Evolutionary conservation across 2,329 filamentous ascomycete species (phyloP).

Genomic region (Podosphaera leucotricha): DNA sequence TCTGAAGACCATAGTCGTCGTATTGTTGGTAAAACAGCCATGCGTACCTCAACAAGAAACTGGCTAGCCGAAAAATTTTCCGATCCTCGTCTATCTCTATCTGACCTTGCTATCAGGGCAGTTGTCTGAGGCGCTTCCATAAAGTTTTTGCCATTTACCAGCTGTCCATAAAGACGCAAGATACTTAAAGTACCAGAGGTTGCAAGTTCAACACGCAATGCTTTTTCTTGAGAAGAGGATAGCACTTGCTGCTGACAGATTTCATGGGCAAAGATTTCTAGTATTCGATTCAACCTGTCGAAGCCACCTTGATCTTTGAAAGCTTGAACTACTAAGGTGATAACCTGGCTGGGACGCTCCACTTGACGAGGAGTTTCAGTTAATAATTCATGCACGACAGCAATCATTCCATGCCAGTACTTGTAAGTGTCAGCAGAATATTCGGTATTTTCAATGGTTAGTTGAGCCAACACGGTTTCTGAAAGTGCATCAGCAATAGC

Average conservation of each 20-base stretch:
- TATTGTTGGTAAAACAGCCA: conserved; percentile 54
- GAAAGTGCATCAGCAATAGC: conserved; percentile 43
- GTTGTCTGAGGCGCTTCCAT: conserved; percentile 47
- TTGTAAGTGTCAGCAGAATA: conserved; percentile 39
- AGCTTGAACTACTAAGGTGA: conserved; percentile 58
- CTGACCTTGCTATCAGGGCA: conserved; percentile 25
- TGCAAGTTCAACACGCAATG: conserved; percentile 19
- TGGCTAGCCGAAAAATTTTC: conserved; percentile 47
- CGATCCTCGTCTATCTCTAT: conserved; percentile 29
- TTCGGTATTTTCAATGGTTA: conserved; percentile 20
- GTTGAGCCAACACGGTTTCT: conserved; percentile 41
- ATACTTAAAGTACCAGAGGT: conserved; percentile 53
- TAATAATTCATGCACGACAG: conserved; percentile 54
- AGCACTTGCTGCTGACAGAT: conserved; percentile 19
- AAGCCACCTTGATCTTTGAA: conserved; percentile 71
- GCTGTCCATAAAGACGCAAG: conserved; percentile 53
- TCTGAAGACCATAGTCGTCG: conserved; percentile 65
- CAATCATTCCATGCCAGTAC: conserved; percentile 63
- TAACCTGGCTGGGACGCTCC: conserved; percentile 24
- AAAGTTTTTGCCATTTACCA: conserved; percentile 58
- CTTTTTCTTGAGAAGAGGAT: conserved; percentile 17
- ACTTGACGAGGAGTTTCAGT: conserved; percentile 29
- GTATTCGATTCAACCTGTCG: conserved; percentile 45
- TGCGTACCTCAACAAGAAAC: conserved; percentile 66
- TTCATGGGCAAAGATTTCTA: conserved; percentile 42